phyloP scores from a whole-genome alignment of 441 rosid species.

The Populus tomentosa region DNA sequence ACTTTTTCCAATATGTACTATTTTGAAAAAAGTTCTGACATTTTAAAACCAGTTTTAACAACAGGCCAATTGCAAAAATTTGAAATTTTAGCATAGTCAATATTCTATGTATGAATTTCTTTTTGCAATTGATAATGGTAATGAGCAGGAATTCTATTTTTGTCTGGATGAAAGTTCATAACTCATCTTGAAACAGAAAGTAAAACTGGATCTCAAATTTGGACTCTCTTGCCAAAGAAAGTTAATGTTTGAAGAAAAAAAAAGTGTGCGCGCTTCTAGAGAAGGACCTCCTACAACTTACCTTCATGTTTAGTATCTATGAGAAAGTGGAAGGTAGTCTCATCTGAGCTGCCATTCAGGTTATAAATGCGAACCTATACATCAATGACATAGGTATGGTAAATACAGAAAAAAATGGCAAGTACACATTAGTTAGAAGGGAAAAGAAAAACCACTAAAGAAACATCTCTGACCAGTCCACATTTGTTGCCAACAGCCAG shows the following conservation, averaged over 20 bases:
- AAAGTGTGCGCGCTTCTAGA: not conserved
- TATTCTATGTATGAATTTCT: not conserved
- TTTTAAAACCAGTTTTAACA: not conserved
- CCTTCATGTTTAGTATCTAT: conserved; percentile 50
- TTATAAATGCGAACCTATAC: conserved; percentile 52
- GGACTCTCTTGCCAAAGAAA: not conserved
- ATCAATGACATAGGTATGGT: conserved; percentile 4
- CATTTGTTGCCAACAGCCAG: conserved; percentile 63
- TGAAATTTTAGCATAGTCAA: not conserved
- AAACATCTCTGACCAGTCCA: conserved; percentile 53
- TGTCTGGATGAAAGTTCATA: not conserved
- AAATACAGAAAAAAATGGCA: not conserved
- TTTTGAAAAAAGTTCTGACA: not conserved
- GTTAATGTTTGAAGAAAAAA: not conserved
- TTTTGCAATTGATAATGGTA: not conserved
- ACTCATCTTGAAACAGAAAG: conserved; percentile 3
- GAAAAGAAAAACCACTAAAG: not conserved
- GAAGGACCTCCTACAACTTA: conserved; percentile 18
- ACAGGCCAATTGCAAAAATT: not conserved
- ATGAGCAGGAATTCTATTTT: not conserved
- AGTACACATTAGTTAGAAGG: not conserved
- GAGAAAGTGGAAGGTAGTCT: conserved; percentile 37
- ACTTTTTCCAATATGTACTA: not conserved
- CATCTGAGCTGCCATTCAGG: conserved; percentile 27
- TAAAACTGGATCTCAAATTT: not conserved